Evolutionary conservation across 371 early-diverging fungal genomes (phyloP), one percentile per base, ranked within the genome.

Genomic region (Apophysomyces variabilis): DNA sequence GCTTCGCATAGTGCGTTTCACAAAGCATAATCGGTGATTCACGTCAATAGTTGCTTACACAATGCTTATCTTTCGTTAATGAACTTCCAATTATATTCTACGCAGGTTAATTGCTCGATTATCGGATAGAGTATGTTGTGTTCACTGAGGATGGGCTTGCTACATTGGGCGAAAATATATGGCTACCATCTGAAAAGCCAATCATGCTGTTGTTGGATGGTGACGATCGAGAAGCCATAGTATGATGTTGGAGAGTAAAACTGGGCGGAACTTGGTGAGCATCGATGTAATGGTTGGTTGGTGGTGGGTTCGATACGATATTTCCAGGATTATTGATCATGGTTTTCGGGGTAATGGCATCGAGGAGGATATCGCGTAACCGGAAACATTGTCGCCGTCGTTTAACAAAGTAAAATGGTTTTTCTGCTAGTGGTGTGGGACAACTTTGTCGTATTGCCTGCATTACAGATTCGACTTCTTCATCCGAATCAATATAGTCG

Each of bases 341-440:
- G 13, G 46, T 45, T 63, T 77, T 82, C 7, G 87, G 85, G 35
- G 80, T 88, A 57, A 92, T 80, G 1, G 92, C 89, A 62, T 91
- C 91, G 38, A 85, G 67, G 44, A 92, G 77, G 50, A 90, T 73
- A 46, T 91, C 90, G 46, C 87, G 85, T 46, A 90, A 75, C 26
- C 88, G 79, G 61, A 84, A 69, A 63, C 84, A 85, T 61, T 84
- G 85, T 66, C 88, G 81, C n/a, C 85, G 85, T 37, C 90, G 75
- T 21, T 85, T 77, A 13, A 87, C 80, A 67, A 85, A 79, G 38
- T 82, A 78, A 60, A 76, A 68, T 7, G 84, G 80, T 43, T 61
- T 71, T 47, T 72, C 69, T 1, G 90, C 89, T 50, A 92, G 60
- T 5, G 92, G 91, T n/a, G 62, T 70, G 6, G 89, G 89, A 13